Percentiles rank a stretch among this genome's conserved stretches.
Conservation (phyloP, 164 flowering plant species). For the Protea cynaroides region DNA sequence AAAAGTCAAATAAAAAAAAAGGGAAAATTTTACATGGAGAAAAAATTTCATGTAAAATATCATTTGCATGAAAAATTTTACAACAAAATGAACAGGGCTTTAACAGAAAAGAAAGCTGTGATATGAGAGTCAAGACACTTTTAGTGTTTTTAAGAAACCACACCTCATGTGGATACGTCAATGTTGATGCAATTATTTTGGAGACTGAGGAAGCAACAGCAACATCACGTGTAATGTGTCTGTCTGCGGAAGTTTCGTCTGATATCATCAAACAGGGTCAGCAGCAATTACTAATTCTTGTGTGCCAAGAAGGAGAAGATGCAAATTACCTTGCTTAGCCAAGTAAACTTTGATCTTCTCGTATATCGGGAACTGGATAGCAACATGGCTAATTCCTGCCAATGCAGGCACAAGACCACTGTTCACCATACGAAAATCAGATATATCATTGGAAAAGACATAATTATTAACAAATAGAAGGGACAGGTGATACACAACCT, state of each 20-base stretch:
- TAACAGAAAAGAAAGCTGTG: too few species aligned
- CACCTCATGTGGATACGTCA: conserved; percentile 97
- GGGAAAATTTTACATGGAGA: too few species aligned
- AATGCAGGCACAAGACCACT: conserved; percentile 98
- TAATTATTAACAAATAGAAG: neutral
- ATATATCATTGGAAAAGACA: conserved; percentile 2
- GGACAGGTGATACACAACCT: conserved; percentile 35
- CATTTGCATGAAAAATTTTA: too few species aligned
- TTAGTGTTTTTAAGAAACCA: too few species aligned
- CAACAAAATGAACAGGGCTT: too few species aligned
- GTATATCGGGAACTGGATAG: conserved; percentile 91
- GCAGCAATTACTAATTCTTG: neutral
- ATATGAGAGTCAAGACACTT: too few species aligned
- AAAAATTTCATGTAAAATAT: too few species aligned
- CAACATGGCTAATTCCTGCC: conserved; percentile 96
- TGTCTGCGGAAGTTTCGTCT: conserved; percentile 58
- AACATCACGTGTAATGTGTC: conserved; percentile 53
- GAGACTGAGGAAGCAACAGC: conserved; percentile 83
- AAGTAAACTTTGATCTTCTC: conserved; percentile 88
- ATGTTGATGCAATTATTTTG: conserved; percentile 68
- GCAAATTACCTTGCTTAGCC: conserved; percentile 55
- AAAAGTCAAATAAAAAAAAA: too few species aligned
- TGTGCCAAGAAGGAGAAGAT: neutral
- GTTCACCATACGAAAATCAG: conserved; percentile 21
- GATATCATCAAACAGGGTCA: conserved; percentile 19